Evolutionary conservation across 305 asterid species (phyloP), one percentile per base, ranked within the genome.

Genomic region (Solanum aculeatissimum): DNA sequence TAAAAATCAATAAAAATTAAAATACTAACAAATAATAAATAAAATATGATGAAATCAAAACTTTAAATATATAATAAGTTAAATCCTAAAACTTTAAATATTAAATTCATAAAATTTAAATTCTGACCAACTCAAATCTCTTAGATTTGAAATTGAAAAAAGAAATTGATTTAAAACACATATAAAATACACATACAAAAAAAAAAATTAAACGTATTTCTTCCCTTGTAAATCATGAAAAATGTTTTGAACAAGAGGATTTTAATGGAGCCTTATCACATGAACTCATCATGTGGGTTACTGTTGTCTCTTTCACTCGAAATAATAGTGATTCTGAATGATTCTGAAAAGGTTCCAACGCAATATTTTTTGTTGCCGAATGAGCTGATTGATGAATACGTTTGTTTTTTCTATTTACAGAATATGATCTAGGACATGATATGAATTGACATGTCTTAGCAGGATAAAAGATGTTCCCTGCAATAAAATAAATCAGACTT

Each of bases 301-400:
- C 18, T 68, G 15, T 27, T 68, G 4, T 6, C 1, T 8, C 16
- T 35, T 68, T 68, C 0, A 9, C 9, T 18, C 13, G 1, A 66
- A 66, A 16, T 18, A 68, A 68, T 32, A 35, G 9, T 68, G 77
- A 27, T 68, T 68, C 77, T 38, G 3, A 35, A 18, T 35, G 14
- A 35, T 0, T 15, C 18, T 35, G 9, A 4, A 43, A 1, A 35
- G 12, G 49, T 18, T 0, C 0, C 8, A 0, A 18, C 14, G 4
- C 1, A 29, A 35, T 9, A 8, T 8, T 1, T 68, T 35, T 68
- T 35, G 0, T 68, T 35, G 15, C 11, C 9, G 6, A 13, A 68
- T 16, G 4, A 68, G 4, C 3, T 3, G 42, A 35, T 68, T 15
- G 25, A 68, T 29, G 1, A 15, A 0, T 16, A 7, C 2, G 11